These are phyloP conservation scores for Candida pini DNA, from an alignment of 805 yeast genomes.

Conservation along the genomic window DNA sequence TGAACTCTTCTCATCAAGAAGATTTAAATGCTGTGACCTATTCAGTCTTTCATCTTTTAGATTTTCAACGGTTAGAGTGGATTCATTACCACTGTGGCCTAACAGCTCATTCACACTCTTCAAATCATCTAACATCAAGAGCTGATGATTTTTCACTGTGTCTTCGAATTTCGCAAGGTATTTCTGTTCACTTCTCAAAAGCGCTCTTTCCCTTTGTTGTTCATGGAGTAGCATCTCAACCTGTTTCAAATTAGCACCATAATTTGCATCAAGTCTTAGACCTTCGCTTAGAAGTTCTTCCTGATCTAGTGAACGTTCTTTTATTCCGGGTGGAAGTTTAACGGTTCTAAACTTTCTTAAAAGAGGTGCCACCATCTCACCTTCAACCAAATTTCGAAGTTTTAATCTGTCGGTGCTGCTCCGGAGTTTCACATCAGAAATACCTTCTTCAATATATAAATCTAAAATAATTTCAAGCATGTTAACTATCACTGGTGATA, in stretches of 20 bases:
- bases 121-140: slow-evolving; percentile 11
- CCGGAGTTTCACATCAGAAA: slow-evolving; percentile 10
- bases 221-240: slow-evolving; percentile 19
- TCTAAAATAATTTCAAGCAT: slow-evolving; percentile 13
- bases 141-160: slow-evolving; percentile 10
- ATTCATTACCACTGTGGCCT: no score
- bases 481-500: slow-evolving; percentile 10
- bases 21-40: no score
- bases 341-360: slow-evolving; percentile 15
- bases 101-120: slow-evolving; percentile 3
- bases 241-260: slow-evolving; percentile 24
- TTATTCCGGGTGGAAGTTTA: slow-evolving; percentile 22
- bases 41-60: slow-evolving; percentile 1
- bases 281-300: slow-evolving; percentile 19
- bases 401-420: slow-evolving; percentile 12
- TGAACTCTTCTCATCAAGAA: no score
- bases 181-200: slow-evolving; percentile 14
- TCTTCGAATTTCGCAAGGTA: slow-evolving; percentile 16
- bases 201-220: slow-evolving; percentile 15
- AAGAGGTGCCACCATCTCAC: slow-evolving; percentile 17
- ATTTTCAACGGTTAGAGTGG: no score
- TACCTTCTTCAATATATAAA: slow-evolving; percentile 17
- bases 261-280: slow-evolving; percentile 16
- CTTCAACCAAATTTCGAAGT: slow-evolving; percentile 16
- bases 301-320: slow-evolving; percentile 21